Evolutionary conservation across 306 rosid genomes (phyloP).

Genomic region (Abrus precatorius): DNA sequence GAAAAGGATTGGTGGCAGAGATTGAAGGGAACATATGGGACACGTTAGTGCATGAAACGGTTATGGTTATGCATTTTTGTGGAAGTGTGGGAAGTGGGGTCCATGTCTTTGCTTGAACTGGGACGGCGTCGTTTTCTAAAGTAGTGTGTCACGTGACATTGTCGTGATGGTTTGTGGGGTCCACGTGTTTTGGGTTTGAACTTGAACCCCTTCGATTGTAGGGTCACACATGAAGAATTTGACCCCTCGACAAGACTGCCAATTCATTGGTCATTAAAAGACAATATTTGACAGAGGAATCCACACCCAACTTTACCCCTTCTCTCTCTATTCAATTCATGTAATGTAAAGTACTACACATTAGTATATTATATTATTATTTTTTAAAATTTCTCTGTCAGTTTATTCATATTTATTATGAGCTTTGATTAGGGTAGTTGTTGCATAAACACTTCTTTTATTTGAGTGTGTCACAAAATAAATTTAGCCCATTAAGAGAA

Average conservation of each 20-base stretch:
- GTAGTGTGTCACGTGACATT: constrained; percentile 49
- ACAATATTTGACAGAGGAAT: constrained; percentile 66
- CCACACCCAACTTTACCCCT: constrained; percentile 39
- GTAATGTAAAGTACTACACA: background rate
- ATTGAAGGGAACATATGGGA: constrained; percentile 73
- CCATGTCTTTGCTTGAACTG: background rate
- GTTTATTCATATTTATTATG: background rate
- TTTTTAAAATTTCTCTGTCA: background rate
- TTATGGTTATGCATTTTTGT: background rate
- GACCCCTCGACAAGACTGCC: constrained; percentile 56
- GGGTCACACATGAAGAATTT: constrained; percentile 53
- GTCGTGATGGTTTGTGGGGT: constrained; percentile 46
- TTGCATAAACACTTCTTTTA: background rate
- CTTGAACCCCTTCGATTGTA: constrained; percentile 50
- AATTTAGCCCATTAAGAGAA: background rate
- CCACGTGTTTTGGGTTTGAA: constrained; percentile 40
- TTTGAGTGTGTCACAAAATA: background rate
- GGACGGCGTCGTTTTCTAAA: constrained; percentile 50
- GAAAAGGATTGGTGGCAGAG: constrained; percentile 62
- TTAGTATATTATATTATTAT: background rate
- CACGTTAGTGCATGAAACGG: constrained; percentile 75
- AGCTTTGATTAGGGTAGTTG: background rate
- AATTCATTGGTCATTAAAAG: constrained; percentile 62
- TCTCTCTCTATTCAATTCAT: constrained; percentile 25
- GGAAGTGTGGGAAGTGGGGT: background rate